Evolutionary conservation across 352 stramenopile genomes (phyloP).

Genomic region (Pythium insidiosum): DNA sequence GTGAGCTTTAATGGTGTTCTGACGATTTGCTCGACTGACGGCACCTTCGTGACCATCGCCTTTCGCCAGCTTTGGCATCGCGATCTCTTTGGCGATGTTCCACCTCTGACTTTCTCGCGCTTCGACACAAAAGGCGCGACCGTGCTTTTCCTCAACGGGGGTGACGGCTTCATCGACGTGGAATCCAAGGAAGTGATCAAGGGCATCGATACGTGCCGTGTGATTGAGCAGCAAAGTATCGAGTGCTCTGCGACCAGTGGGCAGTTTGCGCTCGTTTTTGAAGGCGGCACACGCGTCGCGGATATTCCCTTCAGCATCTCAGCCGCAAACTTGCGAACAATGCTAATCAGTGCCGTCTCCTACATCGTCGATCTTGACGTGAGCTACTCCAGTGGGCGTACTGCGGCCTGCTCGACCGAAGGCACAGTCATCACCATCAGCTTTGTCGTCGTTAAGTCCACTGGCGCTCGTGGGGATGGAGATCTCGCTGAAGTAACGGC

Average conservation of each 20-base stretch:
- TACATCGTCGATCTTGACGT: conserved; percentile 67
- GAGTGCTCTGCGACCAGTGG: conserved; percentile 55
- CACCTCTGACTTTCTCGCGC: conserved; percentile 42
- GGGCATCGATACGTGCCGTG: conserved; percentile 59
- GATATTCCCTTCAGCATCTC: conserved; percentile 35
- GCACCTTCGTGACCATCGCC: conserved; percentile 49
- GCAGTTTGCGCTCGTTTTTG: conserved; percentile 61
- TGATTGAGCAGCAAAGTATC: conserved; percentile 52
- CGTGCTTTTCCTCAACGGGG: conserved; percentile 27
- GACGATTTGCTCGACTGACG: conserved; percentile 40
- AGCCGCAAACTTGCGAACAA: conserved; percentile 24
- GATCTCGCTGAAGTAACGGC: conserved; percentile 37
- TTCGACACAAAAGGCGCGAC: conserved; percentile 46
- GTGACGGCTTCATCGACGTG: conserved; percentile 49
- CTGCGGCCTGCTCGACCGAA: conserved; percentile 31
- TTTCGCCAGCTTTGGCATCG: conserved; percentile 51
- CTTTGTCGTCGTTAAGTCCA: conserved; percentile 52
- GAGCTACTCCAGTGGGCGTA: conserved; percentile 18
- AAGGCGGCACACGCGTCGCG: conserved; percentile 36
- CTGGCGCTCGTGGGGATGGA: conserved; percentile 32
- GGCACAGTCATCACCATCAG: conserved; percentile 48
- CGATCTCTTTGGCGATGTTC: conserved; percentile 47
- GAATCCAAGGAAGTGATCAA: conserved; percentile 66
- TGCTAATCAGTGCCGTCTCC: conserved; percentile 32
- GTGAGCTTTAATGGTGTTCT: conserved; percentile 28